A percentile compares a stretch with the other conserved stretches of the same genome.
phyloP scores from a whole-genome alignment of 208 protist genomes.

The Angomonas ambiguus region DNA sequence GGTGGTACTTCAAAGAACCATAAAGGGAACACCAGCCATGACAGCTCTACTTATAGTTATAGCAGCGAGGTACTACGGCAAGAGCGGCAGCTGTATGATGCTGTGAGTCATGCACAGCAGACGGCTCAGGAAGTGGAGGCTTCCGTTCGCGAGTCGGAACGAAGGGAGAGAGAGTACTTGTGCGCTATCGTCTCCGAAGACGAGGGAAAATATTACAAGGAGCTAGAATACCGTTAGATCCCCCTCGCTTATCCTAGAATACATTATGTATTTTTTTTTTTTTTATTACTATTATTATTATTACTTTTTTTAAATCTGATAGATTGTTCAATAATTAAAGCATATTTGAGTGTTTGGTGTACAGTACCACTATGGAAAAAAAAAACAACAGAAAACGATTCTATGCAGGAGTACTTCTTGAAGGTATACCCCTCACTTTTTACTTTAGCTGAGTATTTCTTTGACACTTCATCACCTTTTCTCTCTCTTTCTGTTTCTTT shows the following conservation, averaged over 20 bases:
- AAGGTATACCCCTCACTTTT: no score
- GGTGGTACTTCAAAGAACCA: not conserved
- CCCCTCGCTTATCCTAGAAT: not conserved
- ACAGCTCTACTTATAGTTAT: not conserved
- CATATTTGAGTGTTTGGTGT: not conserved
- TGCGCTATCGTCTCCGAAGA: not conserved
- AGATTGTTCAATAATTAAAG: no score
- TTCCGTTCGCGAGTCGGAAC: not conserved
- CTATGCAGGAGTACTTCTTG: no score
- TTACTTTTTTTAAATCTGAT: conserved; percentile 1
- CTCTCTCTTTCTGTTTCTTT: not conserved
- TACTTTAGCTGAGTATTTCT: no score
- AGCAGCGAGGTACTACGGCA: conserved; percentile 1
- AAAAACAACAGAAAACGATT: no score
- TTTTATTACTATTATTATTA: conserved; percentile 10
- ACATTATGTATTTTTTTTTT: not conserved
- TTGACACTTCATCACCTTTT: no score
- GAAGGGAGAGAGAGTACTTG: conserved; percentile 7
- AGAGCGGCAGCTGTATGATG: conserved; percentile 4
- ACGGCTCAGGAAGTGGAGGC: not conserved
- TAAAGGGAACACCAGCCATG: not conserved
- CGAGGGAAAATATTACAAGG: not conserved
- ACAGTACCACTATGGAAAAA: not conserved
- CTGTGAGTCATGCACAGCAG: not conserved
- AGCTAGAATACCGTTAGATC: not conserved